Base-by-base conservation (phyloP, 768 basidiomycete species). In the Podaxis pistillaris region DNA sequence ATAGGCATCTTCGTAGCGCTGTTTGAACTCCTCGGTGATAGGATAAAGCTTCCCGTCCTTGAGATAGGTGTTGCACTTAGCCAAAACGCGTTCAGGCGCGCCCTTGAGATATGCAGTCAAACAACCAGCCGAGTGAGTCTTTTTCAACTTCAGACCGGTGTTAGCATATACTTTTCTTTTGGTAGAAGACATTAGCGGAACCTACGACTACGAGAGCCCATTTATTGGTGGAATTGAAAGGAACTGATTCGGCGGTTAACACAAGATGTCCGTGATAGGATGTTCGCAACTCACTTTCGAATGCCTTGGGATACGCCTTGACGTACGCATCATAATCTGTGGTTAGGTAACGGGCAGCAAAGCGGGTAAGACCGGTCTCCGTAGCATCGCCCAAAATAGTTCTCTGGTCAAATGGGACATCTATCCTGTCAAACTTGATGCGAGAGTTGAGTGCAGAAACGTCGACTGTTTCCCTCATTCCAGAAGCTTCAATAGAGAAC, bases 201-300 rank as follows among this genome's bases (percentile, higher is more conserved):
- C 83, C 71, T 59, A 87, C 87, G 51, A 87, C 86, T 52, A 86
- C 85, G 56, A 89, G 70, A 22, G 88, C 87, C 88, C 88, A 89
- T 75, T 89, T 89, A 69, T 88, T 88, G 17, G 82, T 84, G 9
- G 87, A 86, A 69, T 89, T 89, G 76, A 89, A 89, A 33, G 88
- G 88, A 13, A 89, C 86, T 79, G 58, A 55, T 15, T 24, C 17
- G 37, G 17, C 11, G 28, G 11, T 60, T 49, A 59, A 24, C 58
- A 13, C 22, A 11, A 51, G 26, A 19, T 26, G 49, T 17, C 28
- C 11, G 17, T 7, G 50, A 38, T 51, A 22, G 58, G n/a, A 40
- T 44, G 41, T 7, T 3, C 19, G 4, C n/a, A 19, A 62, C 68
- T 22, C 58, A 77, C 79, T 74, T 75, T 88, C 87, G 64, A 89